Evolutionary conservation across 2,329 filamentous ascomycete genomes (phyloP), one percentile per base, ranked within the genome.

Genomic region (Escovopsis weberi): DNA sequence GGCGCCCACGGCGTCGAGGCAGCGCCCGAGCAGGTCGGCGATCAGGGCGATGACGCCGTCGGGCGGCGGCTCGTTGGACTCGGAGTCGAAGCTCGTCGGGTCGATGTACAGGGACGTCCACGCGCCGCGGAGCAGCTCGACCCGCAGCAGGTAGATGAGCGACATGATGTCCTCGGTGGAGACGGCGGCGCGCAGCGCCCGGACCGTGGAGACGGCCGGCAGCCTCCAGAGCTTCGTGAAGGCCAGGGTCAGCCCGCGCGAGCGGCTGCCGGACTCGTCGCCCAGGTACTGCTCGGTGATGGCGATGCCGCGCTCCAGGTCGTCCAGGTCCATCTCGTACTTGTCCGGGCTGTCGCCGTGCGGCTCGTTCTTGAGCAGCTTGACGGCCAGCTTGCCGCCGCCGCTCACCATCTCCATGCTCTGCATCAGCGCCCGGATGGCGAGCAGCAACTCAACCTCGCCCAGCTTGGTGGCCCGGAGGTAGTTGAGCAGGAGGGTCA

Each of bases 61-160:
- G 18, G 80, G 75, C 0, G 77, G 74, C 19, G 60, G 52, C 23
- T 63, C 61, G 45, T 59, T 59, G 38, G 56, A 55, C 43, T 63
- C 61, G 1, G 54, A 48, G 39, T 73, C 68, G 28, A 68, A 63
- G 41, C 66, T 59, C 12, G 71, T 69, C 10, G 64, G 60, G 51
- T 83, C 80, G 33, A 83, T 62, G 58, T 87, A 86, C 19, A 75
- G 70, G 15, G 77, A 74, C 0, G 81, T 85, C 84, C 84, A 89
- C 30, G 80, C 79, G 44, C 83, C 83, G 49, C 78, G 75, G 41
- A 79, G 75, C 38, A 89, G 69, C 61, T 88, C 82, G 48, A 81
- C 70, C 43, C 83, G 77, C 28, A 89, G 68, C 6, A 87, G 67
- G 50, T 82, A 74, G 51, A 88, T 80, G 42, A 89, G 69, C 33